phyloP scores from a whole-genome alignment of 805 yeast species.

The Yamadazyma tumulicola region DNA sequence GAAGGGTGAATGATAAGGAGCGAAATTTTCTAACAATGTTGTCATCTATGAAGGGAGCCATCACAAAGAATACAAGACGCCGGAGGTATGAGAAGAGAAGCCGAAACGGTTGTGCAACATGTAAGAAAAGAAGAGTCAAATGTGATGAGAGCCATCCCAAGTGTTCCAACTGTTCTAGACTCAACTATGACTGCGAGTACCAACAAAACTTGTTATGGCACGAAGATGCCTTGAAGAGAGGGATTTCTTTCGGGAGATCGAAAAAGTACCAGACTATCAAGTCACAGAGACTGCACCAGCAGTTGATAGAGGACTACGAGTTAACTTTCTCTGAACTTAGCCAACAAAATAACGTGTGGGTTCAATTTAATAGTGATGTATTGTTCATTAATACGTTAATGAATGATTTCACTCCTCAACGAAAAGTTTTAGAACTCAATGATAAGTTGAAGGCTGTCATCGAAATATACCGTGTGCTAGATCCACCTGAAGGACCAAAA shows the following conservation, averaged over 20 bases:
- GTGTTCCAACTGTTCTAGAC: slow-evolving; percentile 26
- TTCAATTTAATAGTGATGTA: slow-evolving; percentile 6
- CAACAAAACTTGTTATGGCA: slow-evolving; percentile 26
- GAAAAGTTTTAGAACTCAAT: background rate
- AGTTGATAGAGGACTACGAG: slow-evolving; percentile 6
- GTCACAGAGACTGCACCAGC: slow-evolving; percentile 3
- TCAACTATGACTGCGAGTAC: slow-evolving; percentile 18
- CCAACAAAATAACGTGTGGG: slow-evolving; percentile 9
- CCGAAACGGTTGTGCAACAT: slow-evolving; percentile 16
- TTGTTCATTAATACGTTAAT: slow-evolving; percentile 16
- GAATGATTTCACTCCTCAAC: slow-evolving; percentile 14
- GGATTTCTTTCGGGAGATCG: slow-evolving; percentile 36
- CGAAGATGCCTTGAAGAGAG: slow-evolving; percentile 32
- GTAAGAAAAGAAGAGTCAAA: slow-evolving; percentile 15
- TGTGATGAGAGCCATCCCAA: slow-evolving; percentile 26
- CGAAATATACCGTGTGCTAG: slow-evolving; percentile 2
- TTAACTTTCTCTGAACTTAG: slow-evolving; percentile 11
- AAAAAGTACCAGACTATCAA: slow-evolving; percentile 12
- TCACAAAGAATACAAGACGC: too few species aligned
- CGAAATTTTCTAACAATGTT: too few species aligned
- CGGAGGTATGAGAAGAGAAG: slow-evolving; percentile 16
- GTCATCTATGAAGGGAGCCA: too few species aligned
- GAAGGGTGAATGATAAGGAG: too few species aligned
- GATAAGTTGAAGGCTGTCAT: slow-evolving; percentile 1
- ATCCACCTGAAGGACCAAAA: background rate